Evolutionary conservation across 2,329 filamentous ascomycete genomes (phyloP).

Genomic region (Penicillium sp.): DNA sequence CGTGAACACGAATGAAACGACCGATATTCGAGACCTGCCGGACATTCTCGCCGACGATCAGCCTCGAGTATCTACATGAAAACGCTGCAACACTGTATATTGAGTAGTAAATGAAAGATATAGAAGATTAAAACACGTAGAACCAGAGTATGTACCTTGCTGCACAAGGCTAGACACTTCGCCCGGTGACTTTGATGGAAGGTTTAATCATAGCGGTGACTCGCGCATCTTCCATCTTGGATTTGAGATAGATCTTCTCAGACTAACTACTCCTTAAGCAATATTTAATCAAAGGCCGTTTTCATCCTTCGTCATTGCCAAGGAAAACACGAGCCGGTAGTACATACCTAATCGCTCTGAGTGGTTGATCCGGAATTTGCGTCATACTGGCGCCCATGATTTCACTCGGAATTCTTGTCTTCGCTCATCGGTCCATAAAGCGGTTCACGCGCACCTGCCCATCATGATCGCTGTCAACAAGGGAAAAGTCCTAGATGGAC

Average conservation of each 20-base stretch:
- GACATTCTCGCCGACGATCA: slow-evolving; percentile 47
- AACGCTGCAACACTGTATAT: background rate
- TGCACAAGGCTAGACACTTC: background rate
- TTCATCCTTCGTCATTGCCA: background rate
- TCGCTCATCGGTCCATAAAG: slow-evolving; percentile 19
- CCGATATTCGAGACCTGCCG: slow-evolving; percentile 55
- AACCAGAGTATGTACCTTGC: background rate
- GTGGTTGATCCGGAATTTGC: slow-evolving; percentile 27
- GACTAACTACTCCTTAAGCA: background rate
- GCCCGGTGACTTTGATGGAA: background rate
- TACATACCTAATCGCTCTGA: slow-evolving; percentile 4
- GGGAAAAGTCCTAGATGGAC: slow-evolving; percentile 41
- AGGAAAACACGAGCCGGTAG: background rate
- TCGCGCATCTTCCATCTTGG: background rate
- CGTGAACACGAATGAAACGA: slow-evolving; percentile 51
- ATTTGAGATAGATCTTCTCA: background rate
- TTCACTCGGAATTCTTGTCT: slow-evolving; percentile 26
- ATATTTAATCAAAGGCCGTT: too few species aligned
- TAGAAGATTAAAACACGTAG: background rate
- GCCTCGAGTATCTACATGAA: slow-evolving; percentile 9
- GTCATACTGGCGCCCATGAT: slow-evolving; percentile 36
- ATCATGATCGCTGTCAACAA: slow-evolving; percentile 42
- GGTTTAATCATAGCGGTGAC: background rate
- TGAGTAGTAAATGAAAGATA: background rate
- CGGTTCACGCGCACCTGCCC: slow-evolving; percentile 19